A percentile compares a stretch with the other conserved stretches of the same genome.
Evolutionary conservation across 352 stramenopile genomes (phyloP).

Genomic region (Pythium insidiosum): DNA sequence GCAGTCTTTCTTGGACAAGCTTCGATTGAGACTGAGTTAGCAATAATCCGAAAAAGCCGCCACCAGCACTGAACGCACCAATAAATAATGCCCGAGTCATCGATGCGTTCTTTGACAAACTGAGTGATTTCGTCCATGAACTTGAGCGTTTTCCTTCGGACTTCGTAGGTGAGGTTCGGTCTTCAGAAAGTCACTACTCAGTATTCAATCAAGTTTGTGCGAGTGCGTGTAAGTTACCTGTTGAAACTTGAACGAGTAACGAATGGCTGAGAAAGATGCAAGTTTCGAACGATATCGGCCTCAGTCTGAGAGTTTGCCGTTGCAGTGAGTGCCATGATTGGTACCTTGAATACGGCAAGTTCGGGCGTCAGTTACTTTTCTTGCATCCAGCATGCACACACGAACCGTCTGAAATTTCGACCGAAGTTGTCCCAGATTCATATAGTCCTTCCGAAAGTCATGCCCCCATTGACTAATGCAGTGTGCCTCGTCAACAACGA

Average conservation of each 20-base stretch:
- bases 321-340: conserved; percentile 84
- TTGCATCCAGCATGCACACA: too few relatives aligned
- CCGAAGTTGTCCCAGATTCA: conserved; percentile 89
- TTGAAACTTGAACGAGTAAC: conserved; percentile 83
- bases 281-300: conserved; percentile 72
- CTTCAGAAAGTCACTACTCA: conserved; percentile 14
- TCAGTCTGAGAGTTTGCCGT: conserved; percentile 83
- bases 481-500: conserved; percentile 96
- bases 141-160: conserved; percentile 71
- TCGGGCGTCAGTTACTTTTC: conserved; percentile 1
- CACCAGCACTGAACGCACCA: conserved; percentile 26
- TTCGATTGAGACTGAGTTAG: conserved; percentile 14
- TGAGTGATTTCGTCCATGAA: conserved; percentile 77
- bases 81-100: conserved; percentile 87
- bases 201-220: neutral
- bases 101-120: conserved; percentile 72
- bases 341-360: conserved; percentile 32
- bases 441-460: conserved; percentile 99
- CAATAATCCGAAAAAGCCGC: neutral
- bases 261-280: conserved; percentile 67
- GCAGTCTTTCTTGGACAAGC: conserved; percentile 85
- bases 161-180: conserved; percentile 79
- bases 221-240: conserved; percentile 24
- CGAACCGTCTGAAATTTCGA: conserved; percentile 90
- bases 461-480: conserved; percentile 98